A percentile compares a stretch with the other conserved stretches of the same genome.
Evolutionary conservation across 2,329 filamentous ascomycete species (phyloP).

Genomic region (Nannizziopsis barbatae): DNA sequence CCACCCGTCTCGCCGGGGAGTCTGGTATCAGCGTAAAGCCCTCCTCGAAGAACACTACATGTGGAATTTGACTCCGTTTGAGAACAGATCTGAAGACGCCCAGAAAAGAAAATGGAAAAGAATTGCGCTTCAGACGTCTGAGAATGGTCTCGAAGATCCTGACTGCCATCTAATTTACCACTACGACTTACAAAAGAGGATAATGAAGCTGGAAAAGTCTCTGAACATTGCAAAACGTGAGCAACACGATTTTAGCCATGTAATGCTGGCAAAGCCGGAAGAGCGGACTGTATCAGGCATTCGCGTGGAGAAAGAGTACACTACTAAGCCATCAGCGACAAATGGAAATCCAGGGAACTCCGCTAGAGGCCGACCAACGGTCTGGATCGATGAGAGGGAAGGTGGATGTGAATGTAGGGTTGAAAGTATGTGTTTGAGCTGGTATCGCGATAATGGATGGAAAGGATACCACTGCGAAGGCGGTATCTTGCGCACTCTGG

Average conservation of each 20-base stretch:
- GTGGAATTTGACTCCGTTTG: conserved; percentile 47
- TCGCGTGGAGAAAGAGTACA: conserved; percentile 53
- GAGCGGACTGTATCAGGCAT: conserved; percentile 68
- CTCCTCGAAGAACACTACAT: conserved; percentile 94
- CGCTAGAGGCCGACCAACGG: conserved; percentile 46
- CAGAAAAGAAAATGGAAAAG: conserved; percentile 77
- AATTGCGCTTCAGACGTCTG: conserved; percentile 67
- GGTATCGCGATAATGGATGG: conserved; percentile 74
- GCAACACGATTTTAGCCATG: conserved; percentile 88
- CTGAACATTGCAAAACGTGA: conserved; percentile 71
- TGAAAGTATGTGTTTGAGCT: conserved; percentile 84
- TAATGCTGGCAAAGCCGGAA: conserved; percentile 61
- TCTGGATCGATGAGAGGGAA: conserved; percentile 73
- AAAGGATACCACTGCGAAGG: conserved; percentile 93
- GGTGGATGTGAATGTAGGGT: conserved; percentile 67
- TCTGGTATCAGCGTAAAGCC: conserved; percentile 94
- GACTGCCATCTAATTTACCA: conserved; percentile 88
- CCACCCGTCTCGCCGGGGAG: conserved; percentile 69
- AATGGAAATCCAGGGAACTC: conserved; percentile 16
- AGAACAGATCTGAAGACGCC: conserved; percentile 42
- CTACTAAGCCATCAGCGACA: conserved; percentile 15
- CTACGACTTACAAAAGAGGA: conserved; percentile 84
- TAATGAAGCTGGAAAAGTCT: conserved; percentile 79
- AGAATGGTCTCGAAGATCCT: conserved; percentile 72
- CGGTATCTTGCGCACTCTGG: conserved; percentile 76